Conservation (phyloP, 805 yeast genomes). For the Zygoascus biomembranicola region DNA sequence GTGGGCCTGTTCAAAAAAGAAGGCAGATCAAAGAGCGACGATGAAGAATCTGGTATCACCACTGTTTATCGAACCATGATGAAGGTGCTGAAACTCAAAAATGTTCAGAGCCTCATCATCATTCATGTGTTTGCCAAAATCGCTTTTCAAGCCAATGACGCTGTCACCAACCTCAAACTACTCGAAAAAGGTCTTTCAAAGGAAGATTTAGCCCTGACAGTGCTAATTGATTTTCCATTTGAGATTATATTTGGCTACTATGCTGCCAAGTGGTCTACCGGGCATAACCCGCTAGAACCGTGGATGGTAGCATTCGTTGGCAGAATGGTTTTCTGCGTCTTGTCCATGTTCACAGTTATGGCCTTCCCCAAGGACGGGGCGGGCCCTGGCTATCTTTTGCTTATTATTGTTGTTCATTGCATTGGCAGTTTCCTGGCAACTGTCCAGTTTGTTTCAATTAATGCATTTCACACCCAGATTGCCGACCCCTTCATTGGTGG, state of each 20-base stretch:
- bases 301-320: conserved; percentile 89
- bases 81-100: conserved; percentile 40
- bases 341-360: conserved; percentile 68
- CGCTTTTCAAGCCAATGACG: conserved; percentile 94
- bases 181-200: conserved; percentile 86
- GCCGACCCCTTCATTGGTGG: conserved; percentile 97
- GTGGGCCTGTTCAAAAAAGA: conserved; percentile 59
- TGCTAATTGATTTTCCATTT: conserved; percentile 89
- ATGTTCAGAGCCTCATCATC: conserved; percentile 64
- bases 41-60: conserved; percentile 25
- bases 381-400: conserved; percentile 44
- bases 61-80: conserved; percentile 29
- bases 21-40: conserved; percentile 42
- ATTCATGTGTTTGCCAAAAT: conserved; percentile 76
- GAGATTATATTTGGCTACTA: conserved; percentile 92
- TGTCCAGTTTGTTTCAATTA: conserved; percentile 86
- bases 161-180: conserved; percentile 86
- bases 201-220: conserved; percentile 90
- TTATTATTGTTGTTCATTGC: conserved; percentile 75
- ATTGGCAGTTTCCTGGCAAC: conserved; percentile 89
- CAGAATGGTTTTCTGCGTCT: conserved; percentile 60
- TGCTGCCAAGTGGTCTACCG: conserved; percentile 91
- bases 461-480: conserved; percentile 90
- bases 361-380: conserved; percentile 57
- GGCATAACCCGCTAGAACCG: conserved; percentile 59